These are phyloP conservation scores for Periconia digitata DNA, from an alignment of 2,329 filamentous ascomycete genomes.

Conservation along the genomic window DNA sequence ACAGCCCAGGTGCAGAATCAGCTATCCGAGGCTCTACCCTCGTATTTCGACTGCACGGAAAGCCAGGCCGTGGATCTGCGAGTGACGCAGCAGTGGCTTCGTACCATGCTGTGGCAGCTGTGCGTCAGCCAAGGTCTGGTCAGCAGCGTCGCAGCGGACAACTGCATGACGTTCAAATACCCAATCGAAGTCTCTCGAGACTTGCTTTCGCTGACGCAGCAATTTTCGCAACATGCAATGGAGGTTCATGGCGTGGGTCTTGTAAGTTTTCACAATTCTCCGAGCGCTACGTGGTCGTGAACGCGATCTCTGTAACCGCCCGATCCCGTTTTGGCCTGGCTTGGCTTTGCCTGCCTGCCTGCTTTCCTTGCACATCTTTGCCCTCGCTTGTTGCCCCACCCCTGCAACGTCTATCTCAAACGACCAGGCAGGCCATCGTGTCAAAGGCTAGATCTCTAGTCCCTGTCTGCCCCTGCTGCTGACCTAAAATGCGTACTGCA, in stretches of 20 bases:
- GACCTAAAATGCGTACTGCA: not conserved
- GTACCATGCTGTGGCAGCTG: slow-evolving; percentile 72
- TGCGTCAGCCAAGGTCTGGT: slow-evolving; percentile 67
- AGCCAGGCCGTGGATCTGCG: slow-evolving; percentile 70
- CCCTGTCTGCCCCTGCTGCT: not conserved
- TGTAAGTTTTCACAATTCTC: slow-evolving; percentile 51
- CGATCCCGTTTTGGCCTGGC: slow-evolving; percentile 3
- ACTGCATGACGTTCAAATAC: slow-evolving; percentile 63
- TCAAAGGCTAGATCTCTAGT: slow-evolving; percentile 7
- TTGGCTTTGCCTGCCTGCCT: slow-evolving; percentile 5
- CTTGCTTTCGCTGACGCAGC: slow-evolving; percentile 64
- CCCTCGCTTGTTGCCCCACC: slow-evolving; percentile 24
- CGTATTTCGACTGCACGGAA: slow-evolving; percentile 60
- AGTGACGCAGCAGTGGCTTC: slow-evolving; percentile 71
- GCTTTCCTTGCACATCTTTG: slow-evolving; percentile 12
- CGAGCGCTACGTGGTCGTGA: slow-evolving; percentile 6
- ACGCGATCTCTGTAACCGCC: slow-evolving; percentile 5
- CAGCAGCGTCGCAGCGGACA: slow-evolving; percentile 60
- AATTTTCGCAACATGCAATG: slow-evolving; percentile 71
- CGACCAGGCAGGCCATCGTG: slow-evolving; percentile 11
- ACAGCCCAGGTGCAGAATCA: slow-evolving; percentile 53
- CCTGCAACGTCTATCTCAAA: slow-evolving; percentile 33
- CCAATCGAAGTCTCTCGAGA: slow-evolving; percentile 64
- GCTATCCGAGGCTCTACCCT: slow-evolving; percentile 55
- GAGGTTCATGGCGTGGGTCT: slow-evolving; percentile 74